phyloP scores from a whole-genome alignment of 2,329 filamentous ascomycete genomes.

The Tolypocladium tropicale region DNA sequence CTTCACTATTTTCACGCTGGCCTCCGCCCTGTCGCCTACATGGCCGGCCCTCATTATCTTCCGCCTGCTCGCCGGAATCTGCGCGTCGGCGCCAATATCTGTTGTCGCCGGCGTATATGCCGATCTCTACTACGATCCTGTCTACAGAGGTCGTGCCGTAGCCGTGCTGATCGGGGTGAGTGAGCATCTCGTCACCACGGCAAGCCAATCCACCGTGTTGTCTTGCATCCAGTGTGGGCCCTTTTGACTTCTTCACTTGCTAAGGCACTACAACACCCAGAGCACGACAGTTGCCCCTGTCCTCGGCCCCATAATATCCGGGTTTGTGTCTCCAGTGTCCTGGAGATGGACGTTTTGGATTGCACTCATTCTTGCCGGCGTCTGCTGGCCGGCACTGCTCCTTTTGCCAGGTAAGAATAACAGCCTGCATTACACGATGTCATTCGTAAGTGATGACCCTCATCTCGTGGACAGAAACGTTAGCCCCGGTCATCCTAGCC shows the following conservation, averaged over 20 bases:
- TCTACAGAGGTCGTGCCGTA: constrained; percentile 20
- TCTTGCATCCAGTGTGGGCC: too few relatives aligned
- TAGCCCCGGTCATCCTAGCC: constrained; percentile 12
- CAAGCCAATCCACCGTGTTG: too few relatives aligned
- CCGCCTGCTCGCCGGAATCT: constrained; percentile 27
- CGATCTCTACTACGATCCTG: constrained; percentile 29
- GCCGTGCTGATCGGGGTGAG: constrained; percentile 15
- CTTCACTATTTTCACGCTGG: constrained; percentile 27
- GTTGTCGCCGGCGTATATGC: constrained; percentile 33
- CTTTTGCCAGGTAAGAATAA: constrained; percentile 18
- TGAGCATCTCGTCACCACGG: too few relatives aligned
- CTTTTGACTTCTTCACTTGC: too few relatives aligned
- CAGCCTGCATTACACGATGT: too few relatives aligned
- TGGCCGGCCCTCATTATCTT: constrained; percentile 32
- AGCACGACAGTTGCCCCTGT: constrained; percentile 8
- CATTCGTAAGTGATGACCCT: too few relatives aligned
- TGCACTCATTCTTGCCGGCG: constrained; percentile 1
- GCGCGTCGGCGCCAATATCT: constrained; percentile 28
- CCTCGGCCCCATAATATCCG: constrained; percentile 4
- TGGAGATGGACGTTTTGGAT: constrained; percentile 7
- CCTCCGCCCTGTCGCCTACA: constrained; percentile 28
- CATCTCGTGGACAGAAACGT: constrained; percentile 11
- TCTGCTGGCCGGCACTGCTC: constrained; percentile 3
- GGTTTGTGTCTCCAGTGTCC: constrained; percentile 2
- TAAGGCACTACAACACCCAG: too few relatives aligned